Base-by-base conservation (phyloP, 306 rosid genomes). In the Elaeagnus macrophylla region DNA sequence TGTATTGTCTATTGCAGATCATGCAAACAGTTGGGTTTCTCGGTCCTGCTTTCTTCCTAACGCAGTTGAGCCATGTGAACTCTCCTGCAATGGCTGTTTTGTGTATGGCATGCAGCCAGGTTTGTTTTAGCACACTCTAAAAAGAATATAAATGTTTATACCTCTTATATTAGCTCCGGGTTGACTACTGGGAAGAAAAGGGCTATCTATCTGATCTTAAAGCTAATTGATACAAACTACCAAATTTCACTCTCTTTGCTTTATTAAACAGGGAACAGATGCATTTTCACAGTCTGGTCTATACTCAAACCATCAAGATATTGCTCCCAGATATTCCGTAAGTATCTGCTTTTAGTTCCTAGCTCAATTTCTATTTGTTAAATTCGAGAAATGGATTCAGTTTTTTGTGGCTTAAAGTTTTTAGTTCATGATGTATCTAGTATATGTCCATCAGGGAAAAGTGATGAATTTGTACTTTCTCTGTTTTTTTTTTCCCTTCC, bases 61-160 rank as follows among this genome's bases (percentile, higher is more conserved):
- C 99, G 64, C 99, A 93, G 63, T 66, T 93, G 85, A 93, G 96
- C 82, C 96, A 84, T 48, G 46, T 87, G 12, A 56, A 84, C 67
- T 87, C 99, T 79, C 99, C 99, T 19, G 71, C 51, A 13, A 79
- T 87, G 89, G 99, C 99, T 57, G 95, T 93, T 72, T 50, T 87
- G 62, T 93, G 99, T 63, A 93, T 84, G 96, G 83, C 96, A 8
- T 87, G 99, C 79, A 93, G 99, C 53, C 99, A 87, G 99, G 99
- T 93, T 53, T 60, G 73, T 52, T 44, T 68, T 25, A 25, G 32
- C 32, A 25, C 32, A 25, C 32, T 5, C 4, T 25, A 25, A 25
- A 25, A 25, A 25, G 32, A 25, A 25, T 5, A 25, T 25, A 25
- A 25, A 25, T 25, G 32, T 25, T 25, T 25, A 25, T 25, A 25